Evolutionary conservation across 2,329 filamentous ascomycete genomes (phyloP), one percentile per base, ranked within the genome.

Genomic region (Dactylellina sp.): DNA sequence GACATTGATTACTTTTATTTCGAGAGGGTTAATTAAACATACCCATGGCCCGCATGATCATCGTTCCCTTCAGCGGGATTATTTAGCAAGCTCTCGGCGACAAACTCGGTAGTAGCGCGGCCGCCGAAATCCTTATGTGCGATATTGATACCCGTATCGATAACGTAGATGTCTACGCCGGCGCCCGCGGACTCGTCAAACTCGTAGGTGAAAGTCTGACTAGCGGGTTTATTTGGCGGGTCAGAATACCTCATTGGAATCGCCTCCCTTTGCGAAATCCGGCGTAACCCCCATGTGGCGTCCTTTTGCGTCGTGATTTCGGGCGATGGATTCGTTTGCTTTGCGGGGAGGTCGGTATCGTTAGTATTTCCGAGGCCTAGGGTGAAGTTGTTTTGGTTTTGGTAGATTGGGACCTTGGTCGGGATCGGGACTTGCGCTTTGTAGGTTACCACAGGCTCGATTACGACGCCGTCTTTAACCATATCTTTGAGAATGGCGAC

Each of bases 1-100:
- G 9, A 32, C 28, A 32, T 22, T n/a, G n/a, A n/a, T n/a, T n/a
- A n/a, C n/a, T n/a, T n/a, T n/a, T n/a, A n/a, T n/a, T 24, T 18
- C 2, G 35, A 24, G 7, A 42, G 87, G 87, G 79, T 89, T 87
- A 6, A 16, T 24, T 39, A 16, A 18, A 39, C 66, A 18, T 49
- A 71, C n/a, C 88, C 88, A 77, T 89, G 88, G 0, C 78, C 78
- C 7, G 74, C 71, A 4, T 80, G 77, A 18, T 79, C 71, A 46
- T 88, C 85, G 1, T 82, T 82, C 76, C 86, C 80, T 81, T 85
- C 63, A 60, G 61, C 63, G 20, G 60, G 80, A 61, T 81, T 77
- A 12, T 66, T 61, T 12, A 76, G 76, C 12, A 77, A 76, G 16
- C 71, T 55, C 40, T 80, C 68, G 22, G 77, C 80, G 71, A 81